Evolutionary conservation across 2,329 filamentous ascomycete species (phyloP).

Genomic region (Neonectria neomacrospora): DNA sequence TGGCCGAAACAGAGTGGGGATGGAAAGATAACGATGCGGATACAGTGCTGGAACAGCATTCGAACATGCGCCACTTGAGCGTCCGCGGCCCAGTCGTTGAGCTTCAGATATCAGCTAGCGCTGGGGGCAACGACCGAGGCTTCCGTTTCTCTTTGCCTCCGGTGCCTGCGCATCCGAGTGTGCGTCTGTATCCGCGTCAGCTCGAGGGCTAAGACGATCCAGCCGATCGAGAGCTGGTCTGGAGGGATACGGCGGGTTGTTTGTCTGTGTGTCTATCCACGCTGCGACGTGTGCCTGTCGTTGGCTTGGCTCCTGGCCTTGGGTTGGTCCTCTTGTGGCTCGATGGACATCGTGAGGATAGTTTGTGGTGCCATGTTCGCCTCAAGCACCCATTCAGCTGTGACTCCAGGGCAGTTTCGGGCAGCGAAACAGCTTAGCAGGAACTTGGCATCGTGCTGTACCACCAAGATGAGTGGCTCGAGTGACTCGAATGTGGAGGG

Average conservation of each 20-base stretch:
- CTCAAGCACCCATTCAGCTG: constrained; percentile 17
- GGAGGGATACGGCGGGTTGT: background rate
- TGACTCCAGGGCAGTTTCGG: constrained; percentile 1
- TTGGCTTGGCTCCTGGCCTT: background rate
- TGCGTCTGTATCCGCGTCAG: background rate
- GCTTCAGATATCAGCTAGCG: constrained; percentile 10
- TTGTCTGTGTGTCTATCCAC: background rate
- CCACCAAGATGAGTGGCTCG: constrained; percentile 5
- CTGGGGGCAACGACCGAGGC: constrained; percentile 6
- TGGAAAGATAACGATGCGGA: constrained; percentile 33
- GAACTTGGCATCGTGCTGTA: background rate
- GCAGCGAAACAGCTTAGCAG: background rate
- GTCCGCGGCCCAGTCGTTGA: constrained; percentile 3
- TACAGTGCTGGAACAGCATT: background rate
- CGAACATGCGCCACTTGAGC: constrained; percentile 3
- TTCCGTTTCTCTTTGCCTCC: background rate
- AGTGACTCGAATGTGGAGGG: background rate
- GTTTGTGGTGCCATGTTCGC: constrained; percentile 33
- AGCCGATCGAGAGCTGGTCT: background rate
- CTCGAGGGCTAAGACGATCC: background rate
- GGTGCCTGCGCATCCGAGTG: background rate
- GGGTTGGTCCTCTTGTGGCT: constrained; percentile 22
- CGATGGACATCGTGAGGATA: constrained; percentile 21
- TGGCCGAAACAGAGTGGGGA: constrained; percentile 39
- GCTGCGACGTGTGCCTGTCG: background rate